Evolutionary conservation across 2,329 filamentous ascomycete genomes (phyloP).

Genomic region (Macroventuria anomochaeta): DNA sequence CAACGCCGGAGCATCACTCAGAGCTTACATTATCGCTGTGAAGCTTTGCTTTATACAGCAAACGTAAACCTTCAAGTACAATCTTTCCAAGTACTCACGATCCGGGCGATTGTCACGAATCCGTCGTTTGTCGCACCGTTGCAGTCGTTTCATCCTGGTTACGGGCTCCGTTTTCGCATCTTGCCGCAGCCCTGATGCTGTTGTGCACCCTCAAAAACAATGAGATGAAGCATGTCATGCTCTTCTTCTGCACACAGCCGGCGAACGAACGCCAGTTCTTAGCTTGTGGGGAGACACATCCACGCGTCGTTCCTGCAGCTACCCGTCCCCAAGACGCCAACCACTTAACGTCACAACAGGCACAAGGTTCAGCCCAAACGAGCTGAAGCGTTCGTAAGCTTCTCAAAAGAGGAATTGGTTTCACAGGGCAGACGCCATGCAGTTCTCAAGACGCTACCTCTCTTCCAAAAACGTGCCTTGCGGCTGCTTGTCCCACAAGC

Average conservation of each 20-base stretch:
- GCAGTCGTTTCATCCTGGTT: slow-evolving; percentile 25
- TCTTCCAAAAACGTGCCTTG: slow-evolving; percentile 25
- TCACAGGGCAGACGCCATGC: slow-evolving; percentile 16
- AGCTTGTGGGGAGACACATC: slow-evolving; percentile 9
- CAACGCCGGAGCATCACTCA: not conserved
- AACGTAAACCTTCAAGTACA: not conserved
- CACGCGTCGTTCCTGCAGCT: slow-evolving; percentile 10
- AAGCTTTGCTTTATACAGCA: not conserved
- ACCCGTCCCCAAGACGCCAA: slow-evolving; percentile 6
- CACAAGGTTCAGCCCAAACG: slow-evolving; percentile 5
- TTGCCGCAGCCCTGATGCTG: slow-evolving; percentile 24
- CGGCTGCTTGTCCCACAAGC: slow-evolving; percentile 17
- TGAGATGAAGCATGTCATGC: slow-evolving; percentile 1
- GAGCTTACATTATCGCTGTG: not conserved
- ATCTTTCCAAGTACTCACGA: not conserved
- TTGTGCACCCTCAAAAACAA: slow-evolving; percentile 19
- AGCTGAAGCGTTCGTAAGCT: slow-evolving; percentile 2
- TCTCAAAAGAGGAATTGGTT: slow-evolving; percentile 9
- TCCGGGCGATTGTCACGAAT: slow-evolving; percentile 19
- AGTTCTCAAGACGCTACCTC: slow-evolving; percentile 10
- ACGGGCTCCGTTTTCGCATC: slow-evolving; percentile 18
- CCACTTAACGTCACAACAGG: slow-evolving; percentile 1
- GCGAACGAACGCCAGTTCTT: slow-evolving; percentile 19
- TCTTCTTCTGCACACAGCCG: slow-evolving; percentile 7
- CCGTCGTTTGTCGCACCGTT: slow-evolving; percentile 27